phyloP scores from a whole-genome alignment of 306 rosid species.

The Lotus japonicus region DNA sequence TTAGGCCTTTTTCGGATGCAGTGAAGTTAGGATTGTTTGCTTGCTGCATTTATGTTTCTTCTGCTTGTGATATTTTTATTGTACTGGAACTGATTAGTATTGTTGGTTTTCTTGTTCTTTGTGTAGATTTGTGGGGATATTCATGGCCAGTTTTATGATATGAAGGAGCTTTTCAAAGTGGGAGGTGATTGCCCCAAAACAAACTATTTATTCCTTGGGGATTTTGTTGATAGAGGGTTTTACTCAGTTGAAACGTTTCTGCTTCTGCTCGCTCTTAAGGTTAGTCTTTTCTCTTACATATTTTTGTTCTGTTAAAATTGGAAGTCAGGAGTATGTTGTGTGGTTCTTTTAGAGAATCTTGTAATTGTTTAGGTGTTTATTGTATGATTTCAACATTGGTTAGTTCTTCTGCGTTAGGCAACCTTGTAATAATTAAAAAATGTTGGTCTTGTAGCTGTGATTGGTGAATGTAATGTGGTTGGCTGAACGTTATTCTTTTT shows the following conservation, averaged over 20 bases:
- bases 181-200: conserved; percentile 99
- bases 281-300: conserved; percentile 17
- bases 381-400: background rate
- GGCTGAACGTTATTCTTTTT: background rate
- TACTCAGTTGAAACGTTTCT: conserved; percentile 94
- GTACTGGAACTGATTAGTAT: background rate
- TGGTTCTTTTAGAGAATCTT: background rate
- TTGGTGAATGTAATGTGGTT: background rate
- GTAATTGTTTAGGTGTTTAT: background rate
- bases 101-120: conserved; percentile 10
- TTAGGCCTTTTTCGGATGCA: background rate
- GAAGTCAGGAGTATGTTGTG: background rate
- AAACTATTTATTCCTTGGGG: conserved; percentile 95
- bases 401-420: background rate
- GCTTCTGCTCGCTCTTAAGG: conserved; percentile 93
- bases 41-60: background rate
- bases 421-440: background rate
- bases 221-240: conserved; percentile 96
- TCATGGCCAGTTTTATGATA: conserved; percentile 96
- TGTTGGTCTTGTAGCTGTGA: background rate
- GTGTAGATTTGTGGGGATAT: conserved; percentile 95
- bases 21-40: background rate
- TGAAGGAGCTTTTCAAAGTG: conserved; percentile 99
- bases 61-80: background rate
- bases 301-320: background rate